phyloP scores from a whole-genome alignment of 306 rosid genomes.

The Medicago lupulina region DNA sequence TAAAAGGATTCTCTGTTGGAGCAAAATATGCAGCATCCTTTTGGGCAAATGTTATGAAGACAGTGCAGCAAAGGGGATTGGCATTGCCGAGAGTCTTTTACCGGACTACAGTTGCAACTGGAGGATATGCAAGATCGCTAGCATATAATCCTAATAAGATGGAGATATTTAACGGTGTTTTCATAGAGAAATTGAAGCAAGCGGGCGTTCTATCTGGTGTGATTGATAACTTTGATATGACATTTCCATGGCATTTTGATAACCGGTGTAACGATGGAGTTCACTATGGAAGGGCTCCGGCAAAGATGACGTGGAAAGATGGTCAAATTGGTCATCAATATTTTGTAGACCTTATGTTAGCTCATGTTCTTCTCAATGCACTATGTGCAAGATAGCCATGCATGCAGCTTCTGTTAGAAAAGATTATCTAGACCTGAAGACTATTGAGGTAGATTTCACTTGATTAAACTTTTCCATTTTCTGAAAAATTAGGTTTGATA shows the following conservation, averaged over 20 bases:
- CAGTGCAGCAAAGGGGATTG: conserved; percentile 69
- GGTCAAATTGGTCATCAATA: conserved; percentile 93
- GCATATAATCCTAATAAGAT: conserved; percentile 89
- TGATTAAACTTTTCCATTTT: conserved; percentile 16
- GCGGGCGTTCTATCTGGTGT: conserved; percentile 74
- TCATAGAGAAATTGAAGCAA: conserved; percentile 72
- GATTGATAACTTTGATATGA: conserved; percentile 89
- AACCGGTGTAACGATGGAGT: conserved; percentile 95
- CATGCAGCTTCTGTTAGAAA: conserved; percentile 9
- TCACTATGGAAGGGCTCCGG: conserved; percentile 93
- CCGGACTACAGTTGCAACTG: conserved; percentile 85
- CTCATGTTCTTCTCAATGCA: conserved; percentile 83
- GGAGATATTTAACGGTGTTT: conserved; percentile 83
- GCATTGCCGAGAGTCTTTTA: conserved; percentile 70
- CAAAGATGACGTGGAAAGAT: conserved; percentile 83
- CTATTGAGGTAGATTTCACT: conserved; percentile 14
- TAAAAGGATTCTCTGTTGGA: conserved; percentile 73
- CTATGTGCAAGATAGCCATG: conserved; percentile 57
- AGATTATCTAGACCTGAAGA: conserved; percentile 16
- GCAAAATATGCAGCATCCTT: conserved; percentile 78
- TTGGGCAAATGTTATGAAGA: conserved; percentile 74
- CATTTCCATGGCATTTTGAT: conserved; percentile 96
- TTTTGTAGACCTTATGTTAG: conserved; percentile 90
- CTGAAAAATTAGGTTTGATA: conserved; percentile 37
- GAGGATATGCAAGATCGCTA: conserved; percentile 86